These are phyloP conservation scores for Catharanthus roseus DNA, from an alignment of 257 asterid genomes.

Conservation along the genomic window DNA sequence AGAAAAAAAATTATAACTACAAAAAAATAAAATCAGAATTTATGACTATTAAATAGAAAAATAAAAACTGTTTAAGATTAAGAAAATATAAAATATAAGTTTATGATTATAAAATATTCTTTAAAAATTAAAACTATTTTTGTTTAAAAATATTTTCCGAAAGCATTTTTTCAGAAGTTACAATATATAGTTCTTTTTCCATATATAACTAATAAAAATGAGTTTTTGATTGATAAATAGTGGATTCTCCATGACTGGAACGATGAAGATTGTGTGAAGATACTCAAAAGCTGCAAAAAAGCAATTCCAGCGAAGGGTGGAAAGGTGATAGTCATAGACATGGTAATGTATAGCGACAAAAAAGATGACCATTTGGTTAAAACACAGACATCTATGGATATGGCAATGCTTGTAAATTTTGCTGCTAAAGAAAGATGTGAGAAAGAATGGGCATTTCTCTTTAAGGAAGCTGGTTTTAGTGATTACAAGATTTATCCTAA, in stretches of 20 bases:
- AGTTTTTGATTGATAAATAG: conserved; percentile 1
- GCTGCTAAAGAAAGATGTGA: conserved; percentile 14
- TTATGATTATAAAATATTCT: too few species aligned
- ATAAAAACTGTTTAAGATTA: too few species aligned
- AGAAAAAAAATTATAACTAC: too few species aligned
- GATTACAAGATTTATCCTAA: conserved; percentile 7
- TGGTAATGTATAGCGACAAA: too few species aligned
- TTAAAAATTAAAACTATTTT: too few species aligned
- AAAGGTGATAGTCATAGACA: background rate
- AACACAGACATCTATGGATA: conserved; percentile 8
- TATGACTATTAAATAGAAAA: too few species aligned
- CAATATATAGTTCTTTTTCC: too few species aligned
- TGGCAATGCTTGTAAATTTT: conserved; percentile 5
- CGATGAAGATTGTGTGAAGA: conserved; percentile 20
- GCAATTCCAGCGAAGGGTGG: conserved; percentile 20
- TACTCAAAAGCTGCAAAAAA: conserved; percentile 15
- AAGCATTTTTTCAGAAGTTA: too few species aligned
- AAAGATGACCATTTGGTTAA: background rate
- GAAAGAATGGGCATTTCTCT: conserved; percentile 19
- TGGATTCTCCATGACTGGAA: conserved; percentile 17
- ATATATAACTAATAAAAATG: too few species aligned
- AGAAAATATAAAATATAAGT: too few species aligned
- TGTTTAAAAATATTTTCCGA: too few species aligned
- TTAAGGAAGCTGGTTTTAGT: conserved; percentile 19
- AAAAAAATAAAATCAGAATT: too few species aligned